Conservation (phyloP, 2,329 filamentous ascomycete species). For the Coleophoma crateriformis region DNA sequence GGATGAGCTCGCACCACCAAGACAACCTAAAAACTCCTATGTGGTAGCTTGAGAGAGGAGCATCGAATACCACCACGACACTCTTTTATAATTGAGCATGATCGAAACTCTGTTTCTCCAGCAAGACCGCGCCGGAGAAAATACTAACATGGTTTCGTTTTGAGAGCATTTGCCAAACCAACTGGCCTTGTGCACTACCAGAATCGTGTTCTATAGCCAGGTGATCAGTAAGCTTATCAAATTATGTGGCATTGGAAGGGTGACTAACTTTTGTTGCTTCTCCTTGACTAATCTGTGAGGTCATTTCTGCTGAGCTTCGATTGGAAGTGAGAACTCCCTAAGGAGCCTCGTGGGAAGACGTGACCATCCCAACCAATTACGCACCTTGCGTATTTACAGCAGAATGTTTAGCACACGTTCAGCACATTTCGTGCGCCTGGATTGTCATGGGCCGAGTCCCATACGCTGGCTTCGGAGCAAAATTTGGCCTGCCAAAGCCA, state of each 20-base stretch:
- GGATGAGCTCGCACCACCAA: not conserved
- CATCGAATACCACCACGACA: not conserved
- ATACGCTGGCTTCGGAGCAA: slow-evolving; percentile 53
- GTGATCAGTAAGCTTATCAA: not conserved
- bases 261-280: not conserved
- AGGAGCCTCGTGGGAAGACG: slow-evolving; percentile 31
- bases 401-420: slow-evolving; percentile 4
- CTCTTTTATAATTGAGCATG: not conserved
- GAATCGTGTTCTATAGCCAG: not conserved
- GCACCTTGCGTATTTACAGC: slow-evolving; percentile 13
- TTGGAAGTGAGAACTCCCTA: slow-evolving; percentile 3
- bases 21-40: not conserved
- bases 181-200: not conserved
- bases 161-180: not conserved
- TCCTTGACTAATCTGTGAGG: not conserved
- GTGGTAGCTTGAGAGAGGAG: not conserved
- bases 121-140: not conserved
- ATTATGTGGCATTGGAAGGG: not conserved
- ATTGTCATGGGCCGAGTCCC: slow-evolving; percentile 48
- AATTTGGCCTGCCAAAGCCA: slow-evolving; percentile 33
- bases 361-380: slow-evolving; percentile 43
- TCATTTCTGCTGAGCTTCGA: not conserved
- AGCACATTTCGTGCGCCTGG: slow-evolving; percentile 10
- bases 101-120: not conserved
- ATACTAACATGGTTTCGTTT: not conserved